phyloP scores from a whole-genome alignment of 805 yeast genomes.

The Priceomyces fermenticarens region DNA sequence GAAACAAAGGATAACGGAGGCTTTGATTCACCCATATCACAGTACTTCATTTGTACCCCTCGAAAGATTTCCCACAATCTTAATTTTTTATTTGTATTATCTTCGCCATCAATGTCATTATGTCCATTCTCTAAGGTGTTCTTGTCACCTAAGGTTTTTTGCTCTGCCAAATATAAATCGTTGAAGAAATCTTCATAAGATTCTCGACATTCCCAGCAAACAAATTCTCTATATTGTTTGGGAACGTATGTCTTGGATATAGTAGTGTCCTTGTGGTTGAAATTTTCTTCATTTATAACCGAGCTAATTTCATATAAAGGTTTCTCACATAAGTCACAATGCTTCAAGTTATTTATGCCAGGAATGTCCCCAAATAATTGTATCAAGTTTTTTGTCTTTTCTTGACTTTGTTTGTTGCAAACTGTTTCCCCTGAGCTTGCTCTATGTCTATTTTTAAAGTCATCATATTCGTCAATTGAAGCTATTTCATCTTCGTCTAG shows the following conservation, averaged over 20 bases:
- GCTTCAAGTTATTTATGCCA: slow-evolving; percentile 36
- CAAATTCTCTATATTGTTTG: slow-evolving; percentile 48
- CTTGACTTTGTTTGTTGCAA: background rate
- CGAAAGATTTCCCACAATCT: slow-evolving; percentile 18
- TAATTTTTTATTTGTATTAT: slow-evolving; percentile 2
- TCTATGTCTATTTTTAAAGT: slow-evolving; percentile 3
- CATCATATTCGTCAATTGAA: background rate
- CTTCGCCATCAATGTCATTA: background rate
- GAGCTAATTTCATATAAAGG: slow-evolving; percentile 64
- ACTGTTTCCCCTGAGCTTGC: slow-evolving; percentile 8
- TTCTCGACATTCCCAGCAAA: slow-evolving; percentile 60
- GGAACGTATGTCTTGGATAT: background rate
- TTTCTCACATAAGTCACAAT: slow-evolving; percentile 68
- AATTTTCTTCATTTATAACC: slow-evolving; percentile 21
- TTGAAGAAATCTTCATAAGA: slow-evolving; percentile 51
- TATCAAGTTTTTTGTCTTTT: slow-evolving; percentile 26
- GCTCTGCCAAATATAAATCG: slow-evolving; percentile 23
- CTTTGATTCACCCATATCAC: background rate
- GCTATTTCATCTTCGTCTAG: background rate
- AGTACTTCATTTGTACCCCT: slow-evolving; percentile 17
- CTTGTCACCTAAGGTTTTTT: background rate
- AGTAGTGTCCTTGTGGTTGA: background rate
- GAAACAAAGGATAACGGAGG: background rate
- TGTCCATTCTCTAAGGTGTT: background rate
- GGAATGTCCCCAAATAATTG: slow-evolving; percentile 38